Conservation (phyloP, 2,329 filamentous ascomycete species). For the Calycina herbarum region DNA sequence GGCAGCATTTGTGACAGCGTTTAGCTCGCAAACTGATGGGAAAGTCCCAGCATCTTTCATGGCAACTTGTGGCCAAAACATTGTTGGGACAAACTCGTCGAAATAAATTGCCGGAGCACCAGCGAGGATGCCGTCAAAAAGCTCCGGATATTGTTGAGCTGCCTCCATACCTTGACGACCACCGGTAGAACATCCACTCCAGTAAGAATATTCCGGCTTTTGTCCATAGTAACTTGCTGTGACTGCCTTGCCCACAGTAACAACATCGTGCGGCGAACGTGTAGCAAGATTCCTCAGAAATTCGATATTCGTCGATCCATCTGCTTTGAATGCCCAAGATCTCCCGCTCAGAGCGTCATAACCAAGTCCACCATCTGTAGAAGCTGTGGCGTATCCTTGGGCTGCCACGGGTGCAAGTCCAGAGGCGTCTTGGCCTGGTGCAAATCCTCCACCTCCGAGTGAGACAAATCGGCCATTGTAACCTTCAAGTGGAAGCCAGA, state of each 20-base stretch:
- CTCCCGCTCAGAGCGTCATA: not conserved
- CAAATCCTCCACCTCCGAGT: not conserved
- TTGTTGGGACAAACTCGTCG: constrained; percentile 10
- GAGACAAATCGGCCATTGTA: constrained; percentile 5
- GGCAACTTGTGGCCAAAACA: constrained; percentile 20
- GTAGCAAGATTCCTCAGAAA: not conserved
- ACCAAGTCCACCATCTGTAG: constrained; percentile 32
- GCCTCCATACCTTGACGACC: constrained; percentile 41
- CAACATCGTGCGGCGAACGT: constrained; percentile 39
- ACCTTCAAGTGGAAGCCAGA: constrained; percentile 4
- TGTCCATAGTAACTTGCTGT: constrained; percentile 39
- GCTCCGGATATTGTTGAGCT: constrained; percentile 40
- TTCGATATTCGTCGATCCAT: not conserved
- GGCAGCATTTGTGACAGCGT: constrained; percentile 16
- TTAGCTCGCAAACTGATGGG: constrained; percentile 19
- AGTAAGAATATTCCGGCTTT: constrained; percentile 41
- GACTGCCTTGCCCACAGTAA: constrained; percentile 38
- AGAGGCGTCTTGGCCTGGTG: constrained; percentile 12
- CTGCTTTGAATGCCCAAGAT: not conserved
- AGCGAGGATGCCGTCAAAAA: constrained; percentile 44
- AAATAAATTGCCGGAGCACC: constrained; percentile 41
- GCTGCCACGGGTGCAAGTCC: constrained; percentile 30
- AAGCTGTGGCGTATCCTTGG: constrained; percentile 35
- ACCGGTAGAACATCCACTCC: constrained; percentile 41
- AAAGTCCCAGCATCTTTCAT: constrained; percentile 19